Evolutionary conservation across 352 stramenopile genomes (phyloP), one percentile per base, ranked within the genome.

Genomic region (Phytophthora cryptogea): DNA sequence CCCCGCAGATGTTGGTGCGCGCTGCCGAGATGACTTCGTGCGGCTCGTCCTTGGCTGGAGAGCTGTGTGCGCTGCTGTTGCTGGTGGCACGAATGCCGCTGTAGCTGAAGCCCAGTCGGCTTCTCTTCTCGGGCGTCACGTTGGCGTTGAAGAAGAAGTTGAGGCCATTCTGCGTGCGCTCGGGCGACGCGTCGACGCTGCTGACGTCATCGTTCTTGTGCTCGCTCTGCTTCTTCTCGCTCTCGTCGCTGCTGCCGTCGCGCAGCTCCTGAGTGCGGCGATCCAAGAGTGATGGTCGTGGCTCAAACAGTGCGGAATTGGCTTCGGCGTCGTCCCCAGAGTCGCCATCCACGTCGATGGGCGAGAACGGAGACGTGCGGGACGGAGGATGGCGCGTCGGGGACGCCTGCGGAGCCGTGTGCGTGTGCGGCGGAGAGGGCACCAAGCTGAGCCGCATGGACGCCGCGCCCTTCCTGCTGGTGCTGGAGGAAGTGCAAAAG

Each of bases 1-100:
- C 54, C 11, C 71, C 63, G 32, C 76, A 80, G 20, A 86, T 70
- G 51, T 46, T 71, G 14, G 76, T 62, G 11, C 69, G 57, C 5
- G 70, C 30, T 28, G 75, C 71, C 14, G 37, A 70, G 4, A 83
- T 66, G 4, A 63, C 28, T 8, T 52, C 63, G 8, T 33, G 50
- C 13, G 46, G 41, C n/a, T 64, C 43, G 11, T 63, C 59, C 17
- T 39, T 28, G 27, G 10, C 27, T 14, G 28, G 35, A 35, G 52
- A 46, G 50, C 49, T 50, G n/a, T 10, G 23, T 0, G 32, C 50
- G 45, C 55, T 70, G 42, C 37, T 59, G 33, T 0, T 52, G 17
- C 10, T 63, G 3, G 32, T 59, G 14, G 32, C 52, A 53, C 5
- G 14, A 11, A 31, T 39, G n/a, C 27, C 40, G 27, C 40, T 35